Base-by-base conservation (phyloP, 2,329 filamentous ascomycete species). In the Diaporthe sp. region DNA sequence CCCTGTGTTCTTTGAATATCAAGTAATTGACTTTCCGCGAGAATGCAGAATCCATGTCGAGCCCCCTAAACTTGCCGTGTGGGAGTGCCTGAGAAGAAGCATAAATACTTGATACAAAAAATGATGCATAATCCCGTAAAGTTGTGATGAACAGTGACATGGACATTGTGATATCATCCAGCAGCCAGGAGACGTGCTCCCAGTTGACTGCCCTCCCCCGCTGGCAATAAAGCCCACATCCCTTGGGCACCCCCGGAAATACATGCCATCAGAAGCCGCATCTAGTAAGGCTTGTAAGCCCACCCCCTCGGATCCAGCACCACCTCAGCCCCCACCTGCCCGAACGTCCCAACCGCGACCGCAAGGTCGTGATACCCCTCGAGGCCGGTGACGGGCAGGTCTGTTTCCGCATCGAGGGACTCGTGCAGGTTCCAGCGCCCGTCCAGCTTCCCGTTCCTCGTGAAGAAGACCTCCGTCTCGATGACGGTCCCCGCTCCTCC, bases 391-490 rank as follows among this genome's bases (percentile, higher is more conserved):
- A 94, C 90, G 0, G 92, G 90, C 75, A 90, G 83, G 79, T 93
- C 91, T 80, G 90, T 84, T 78, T 90, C 85, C 4, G 86, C 84
- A 82, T 96, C 94, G 72, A 90, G 88, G 86, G 95, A 93, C 85
- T 96, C 94, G 79, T 95, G 91, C 61, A 96, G 82, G 82, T 94
- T 88, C 94, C 94, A 97, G 0, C 88, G 85, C 0, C 90, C 92
- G 0, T 85, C 87, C 77, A 86, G 85, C 72, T 80, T 82, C 1
- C 94, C 94, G 78, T 95, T 89, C 55, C 91, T 85, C 17, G 94
- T 95, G 76, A 96, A 91, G 83, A 96, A 95, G 0, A 93, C 86
- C 61, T 92, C 87, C 4, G 90, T 88, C 75, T 86, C 85, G 34
- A 91, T 83, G 37, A 67, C 57, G 75, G 86, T 80, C 8, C 31